A percentile compares a stretch with the other conserved stretches of the same genome.
Conservation (phyloP, 345 rosid species). For the Ailanthus altissimus region DNA sequence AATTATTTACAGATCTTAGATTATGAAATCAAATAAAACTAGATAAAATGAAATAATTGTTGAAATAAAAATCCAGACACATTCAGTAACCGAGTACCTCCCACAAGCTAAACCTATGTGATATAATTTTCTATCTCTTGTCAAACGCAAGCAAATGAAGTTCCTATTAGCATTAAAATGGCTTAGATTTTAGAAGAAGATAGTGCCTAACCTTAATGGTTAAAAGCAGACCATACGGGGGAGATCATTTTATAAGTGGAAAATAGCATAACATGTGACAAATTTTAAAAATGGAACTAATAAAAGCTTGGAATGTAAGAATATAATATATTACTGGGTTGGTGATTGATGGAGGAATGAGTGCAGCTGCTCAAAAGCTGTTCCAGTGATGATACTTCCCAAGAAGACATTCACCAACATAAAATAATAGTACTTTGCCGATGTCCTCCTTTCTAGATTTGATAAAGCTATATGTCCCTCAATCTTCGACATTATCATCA, state of each 20-base stretch:
- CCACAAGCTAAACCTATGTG: not conserved
- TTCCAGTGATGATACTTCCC: slow-evolving; percentile 93
- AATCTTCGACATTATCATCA: slow-evolving; percentile 92
- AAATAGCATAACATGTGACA: slow-evolving; percentile 6
- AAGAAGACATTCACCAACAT: slow-evolving; percentile 97
- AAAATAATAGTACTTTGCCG: slow-evolving; percentile 89
- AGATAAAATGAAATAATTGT: not conserved
- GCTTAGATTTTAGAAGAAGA: not conserved
- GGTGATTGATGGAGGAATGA: slow-evolving; percentile 94
- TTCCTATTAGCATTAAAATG: not conserved
- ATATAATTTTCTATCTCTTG: not conserved
- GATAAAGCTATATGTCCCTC: slow-evolving; percentile 88
- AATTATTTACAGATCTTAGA: not conserved
- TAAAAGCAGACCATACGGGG: not conserved
- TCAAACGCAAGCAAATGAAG: not conserved
- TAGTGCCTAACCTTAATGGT: not conserved
- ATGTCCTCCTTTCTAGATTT: slow-evolving; percentile 74
- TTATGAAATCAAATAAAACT: not conserved
- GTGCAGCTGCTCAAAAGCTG: slow-evolving; percentile 85
- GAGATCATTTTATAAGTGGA: not conserved
- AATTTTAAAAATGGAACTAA: not conserved
- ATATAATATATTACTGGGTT: slow-evolving; percentile 57
- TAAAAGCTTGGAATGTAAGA: slow-evolving; percentile 4
- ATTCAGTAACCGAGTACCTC: not conserved
- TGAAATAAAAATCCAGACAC: not conserved